These are phyloP conservation scores for Boletus reticulatus DNA, from an alignment of 768 basidiomycete species.

Conservation along the genomic window DNA sequence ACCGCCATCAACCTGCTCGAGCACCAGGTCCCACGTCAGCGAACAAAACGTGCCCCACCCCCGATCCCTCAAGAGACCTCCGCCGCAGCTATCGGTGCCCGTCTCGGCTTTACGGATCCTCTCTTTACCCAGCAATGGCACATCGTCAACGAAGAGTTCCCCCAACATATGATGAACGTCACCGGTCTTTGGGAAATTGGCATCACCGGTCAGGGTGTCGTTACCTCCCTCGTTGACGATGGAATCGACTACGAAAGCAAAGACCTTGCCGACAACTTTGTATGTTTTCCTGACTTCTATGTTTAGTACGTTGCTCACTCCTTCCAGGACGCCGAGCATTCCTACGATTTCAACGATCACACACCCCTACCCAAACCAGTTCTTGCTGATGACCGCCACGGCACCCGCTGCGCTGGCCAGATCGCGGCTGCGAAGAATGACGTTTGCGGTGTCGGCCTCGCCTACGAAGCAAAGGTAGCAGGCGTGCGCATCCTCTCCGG, in stretches of 20 bases:
- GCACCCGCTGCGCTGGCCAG: conserved; percentile 97
- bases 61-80: conserved; percentile 39
- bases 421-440: conserved; percentile 91
- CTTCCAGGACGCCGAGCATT: conserved; percentile 74
- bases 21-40: conserved; percentile 62
- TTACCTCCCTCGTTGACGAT: conserved; percentile 91
- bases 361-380: conserved; percentile 81
- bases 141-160: conserved; percentile 81
- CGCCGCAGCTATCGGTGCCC: conserved; percentile 49
- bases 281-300: conserved; percentile 40
- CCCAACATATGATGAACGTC: conserved; percentile 90
- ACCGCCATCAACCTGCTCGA: conserved; percentile 59
- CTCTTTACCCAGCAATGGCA: conserved; percentile 91
- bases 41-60: conserved; percentile 74
- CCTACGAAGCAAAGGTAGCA: conserved; percentile 87
- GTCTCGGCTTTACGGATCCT: conserved; percentile 76
- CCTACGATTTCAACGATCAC: conserved; percentile 97
- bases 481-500: conserved; percentile 95
- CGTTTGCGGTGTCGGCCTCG: conserved; percentile 92
- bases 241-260: conserved; percentile 88
- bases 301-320: neutral
- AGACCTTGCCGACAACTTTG: conserved; percentile 90
- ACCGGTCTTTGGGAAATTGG: conserved; percentile 90
- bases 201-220: conserved; percentile 82
- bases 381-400: conserved; percentile 91